Base-by-base conservation (phyloP, 371 early-diverging fungal genomes). In the Rhizoclosmatium hyalinum region DNA sequence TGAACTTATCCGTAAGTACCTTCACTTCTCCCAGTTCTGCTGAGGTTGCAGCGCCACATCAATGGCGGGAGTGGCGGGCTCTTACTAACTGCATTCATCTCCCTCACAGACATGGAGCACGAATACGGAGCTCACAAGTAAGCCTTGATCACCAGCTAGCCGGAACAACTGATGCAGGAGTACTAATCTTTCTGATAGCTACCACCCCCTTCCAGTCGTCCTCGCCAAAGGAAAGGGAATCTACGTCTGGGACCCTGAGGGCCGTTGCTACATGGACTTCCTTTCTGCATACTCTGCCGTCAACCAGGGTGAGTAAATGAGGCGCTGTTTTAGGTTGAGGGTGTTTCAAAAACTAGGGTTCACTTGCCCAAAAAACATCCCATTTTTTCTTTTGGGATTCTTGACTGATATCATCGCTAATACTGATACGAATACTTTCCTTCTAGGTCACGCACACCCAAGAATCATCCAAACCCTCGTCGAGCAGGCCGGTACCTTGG, bases 151-250 rank as follows among this genome's bases (percentile, higher is more conserved):
- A 46, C 42, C 43, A 3, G 43, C 8, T 65, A n/a, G 41, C 42
- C 2, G 21, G 19, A 32, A 32, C 42, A 12, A n/a, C 46, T 10
- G 32, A 46, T 32, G 41, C 63, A 2, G 47, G 21, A 53, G 53
- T n/a, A 19, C 14, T 44, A 12, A 63, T 8, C 19, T 68, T 55
- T 6, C 3, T 19, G 17, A 21, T 63, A 94, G 93, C 90, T 98
- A 98, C 84, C 99, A 98, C 83, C 99, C 99, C 17, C 84, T 98
- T 47, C 98, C 98, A 19, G 92, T 95, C 2, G 99, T 98, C 60
- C 94, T 97, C 79, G 78, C 92, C 76, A 90, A 90, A 77, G 99
- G 93, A 47, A 65, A 96, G 81, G 99, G 99, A 39, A 90, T 92
- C 8, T 75, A 85, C 73, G 98, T 98, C 56, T 95, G 93, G 93